Percentiles rank a stretch among this genome's conserved stretches.
Evolutionary conservation across 768 basidiomycete genomes (phyloP).

Genomic region (Mrakia blollopis): DNA sequence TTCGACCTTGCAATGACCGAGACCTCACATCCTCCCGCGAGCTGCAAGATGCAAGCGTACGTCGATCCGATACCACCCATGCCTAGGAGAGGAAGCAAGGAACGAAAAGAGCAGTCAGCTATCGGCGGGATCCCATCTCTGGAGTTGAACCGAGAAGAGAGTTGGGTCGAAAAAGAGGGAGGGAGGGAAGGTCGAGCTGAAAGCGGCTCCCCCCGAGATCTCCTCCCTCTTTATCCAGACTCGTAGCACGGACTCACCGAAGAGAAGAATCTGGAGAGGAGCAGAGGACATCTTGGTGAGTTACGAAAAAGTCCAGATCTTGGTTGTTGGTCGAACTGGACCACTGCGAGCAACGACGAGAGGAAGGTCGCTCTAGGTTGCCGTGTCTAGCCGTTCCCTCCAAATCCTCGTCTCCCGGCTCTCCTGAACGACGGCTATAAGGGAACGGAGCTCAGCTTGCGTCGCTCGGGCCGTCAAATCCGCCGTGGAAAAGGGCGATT

Average conservation of each 20-base stretch:
- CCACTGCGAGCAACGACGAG: too few species aligned
- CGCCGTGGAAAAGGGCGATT: too few species aligned
- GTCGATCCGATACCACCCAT: conserved; percentile 30
- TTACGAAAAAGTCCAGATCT: too few species aligned
- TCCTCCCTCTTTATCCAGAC: neutral
- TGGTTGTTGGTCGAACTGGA: too few species aligned
- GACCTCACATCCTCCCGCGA: neutral
- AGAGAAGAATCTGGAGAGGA: conserved; percentile 15
- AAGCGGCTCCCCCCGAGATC: neutral
- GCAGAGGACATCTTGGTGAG: neutral
- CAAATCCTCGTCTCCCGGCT: too few species aligned
- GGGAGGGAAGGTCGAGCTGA: neutral
- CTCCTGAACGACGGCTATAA: too few species aligned
- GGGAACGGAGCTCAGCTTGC: neutral
- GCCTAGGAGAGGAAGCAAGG: conserved; percentile 1
- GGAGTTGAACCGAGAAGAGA: neutral
- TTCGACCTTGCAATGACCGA: conserved; percentile 31
- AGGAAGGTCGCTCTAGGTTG: too few species aligned
- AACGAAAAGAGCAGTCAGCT: neutral
- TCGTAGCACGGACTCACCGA: neutral
- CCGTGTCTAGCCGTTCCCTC: too few species aligned
- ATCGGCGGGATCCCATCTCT: neutral
- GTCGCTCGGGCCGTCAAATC: too few species aligned
- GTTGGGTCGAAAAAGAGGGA: neutral
- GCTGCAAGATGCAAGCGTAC: conserved; percentile 27